Evolutionary conservation across 148 eudicot species (phyloP), one percentile per base, ranked within the genome.

Genomic region (Rhododendron vialii): DNA sequence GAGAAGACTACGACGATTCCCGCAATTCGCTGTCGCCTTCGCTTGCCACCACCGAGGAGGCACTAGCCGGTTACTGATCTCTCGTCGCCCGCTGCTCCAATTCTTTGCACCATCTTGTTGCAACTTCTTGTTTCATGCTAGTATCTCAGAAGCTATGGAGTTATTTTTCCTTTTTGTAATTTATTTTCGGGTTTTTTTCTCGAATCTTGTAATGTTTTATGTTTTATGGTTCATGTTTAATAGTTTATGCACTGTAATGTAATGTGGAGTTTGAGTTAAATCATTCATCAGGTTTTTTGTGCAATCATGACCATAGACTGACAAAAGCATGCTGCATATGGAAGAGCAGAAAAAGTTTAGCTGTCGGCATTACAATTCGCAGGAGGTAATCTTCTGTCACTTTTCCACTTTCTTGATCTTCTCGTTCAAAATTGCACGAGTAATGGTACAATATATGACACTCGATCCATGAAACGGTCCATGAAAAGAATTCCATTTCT

Each of bases 1-100:
- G 98, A 6, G 99, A 96, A 43, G 98, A 95, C 47, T 96, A 94
- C 15, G 95, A 96, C n/a, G 99, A 92, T n/a, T 96, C 98, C 0
- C 91, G 96, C 45, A 92, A 92, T 55, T 96, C 99, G 4, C 78
- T 95, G 38, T 95, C 98, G 30, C 95, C 98, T 85, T 96, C 99
- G 0, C 86, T 93, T 77, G 94, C 94, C 61, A 92, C 96, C 83
- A 94, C 98, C 15, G 98, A 95, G 78, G 96, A 94, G 35, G 92
- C 89, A 14, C 84, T 87, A 22, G 89, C 43, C 67, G 90, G 83
- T 36, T 90, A 84, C 86, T 90, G 84, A 90, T 82, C 75, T 45
- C 61, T 81, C n/a, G 41, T 12, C 38, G 26, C 22, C 45, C n/a
- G 15, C 45, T 5, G 14, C 76, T 33, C 20, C 63, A 28, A 81